phyloP scores from a whole-genome alignment of 306 rosid species.

The Mimosa pudica region DNA sequence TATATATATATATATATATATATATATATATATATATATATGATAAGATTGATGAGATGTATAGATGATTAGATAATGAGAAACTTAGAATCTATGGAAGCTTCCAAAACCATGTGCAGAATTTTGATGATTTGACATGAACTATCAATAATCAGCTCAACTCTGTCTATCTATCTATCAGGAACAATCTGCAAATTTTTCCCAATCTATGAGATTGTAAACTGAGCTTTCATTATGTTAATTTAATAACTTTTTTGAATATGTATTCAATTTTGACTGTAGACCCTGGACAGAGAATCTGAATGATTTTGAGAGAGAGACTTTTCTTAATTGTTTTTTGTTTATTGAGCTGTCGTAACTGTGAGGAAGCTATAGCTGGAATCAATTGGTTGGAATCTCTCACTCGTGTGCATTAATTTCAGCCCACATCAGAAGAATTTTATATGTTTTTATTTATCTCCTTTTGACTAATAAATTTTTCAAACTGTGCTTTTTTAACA shows the following conservation, averaged over 20 bases:
- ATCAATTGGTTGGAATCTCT: conserved; percentile 30
- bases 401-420: conserved; percentile 36
- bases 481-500: too few relatives aligned
- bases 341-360: neutral
- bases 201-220: neutral
- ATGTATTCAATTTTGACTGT: conserved; percentile 18
- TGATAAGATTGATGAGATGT: too few relatives aligned
- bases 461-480: too few relatives aligned
- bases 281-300: neutral
- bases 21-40: too few relatives aligned
- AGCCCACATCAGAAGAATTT: conserved; percentile 1
- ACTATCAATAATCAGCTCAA: neutral
- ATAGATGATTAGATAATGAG: conserved; percentile 35
- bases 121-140: neutral
- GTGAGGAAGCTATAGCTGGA: conserved; percentile 23
- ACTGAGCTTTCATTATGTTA: neutral
- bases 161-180: neutral
- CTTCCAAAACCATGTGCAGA: conserved; percentile 48
- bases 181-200: neutral
- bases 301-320: neutral
- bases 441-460: too few relatives aligned
- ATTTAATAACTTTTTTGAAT: neutral
- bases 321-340: neutral
- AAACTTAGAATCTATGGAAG: conserved; percentile 42
- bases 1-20: too few relatives aligned